Percentiles rank a stretch among this genome's conserved stretches.
Conservation (phyloP, 176 grass and related monocot species). For the Aegilops bicornis region DNA sequence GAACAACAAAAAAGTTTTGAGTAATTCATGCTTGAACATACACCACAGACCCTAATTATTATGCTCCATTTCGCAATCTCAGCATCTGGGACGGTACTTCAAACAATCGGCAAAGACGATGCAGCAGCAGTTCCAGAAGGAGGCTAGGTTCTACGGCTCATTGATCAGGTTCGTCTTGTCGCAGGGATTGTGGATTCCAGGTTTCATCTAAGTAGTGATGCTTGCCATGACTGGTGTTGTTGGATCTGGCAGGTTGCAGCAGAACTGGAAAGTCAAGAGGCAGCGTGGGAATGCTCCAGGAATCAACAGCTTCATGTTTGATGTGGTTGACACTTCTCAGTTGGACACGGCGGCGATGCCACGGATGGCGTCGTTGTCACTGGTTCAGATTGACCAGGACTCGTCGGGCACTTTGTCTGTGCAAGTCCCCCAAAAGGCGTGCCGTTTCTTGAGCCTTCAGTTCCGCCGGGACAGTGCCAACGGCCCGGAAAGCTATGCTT, state of each 20-base stretch:
- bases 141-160: constrained; percentile 79
- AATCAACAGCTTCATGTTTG: constrained; percentile 80
- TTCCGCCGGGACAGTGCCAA: constrained; percentile 54
- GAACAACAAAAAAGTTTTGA: not conserved
- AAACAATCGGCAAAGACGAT: constrained; percentile 83
- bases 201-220: not conserved
- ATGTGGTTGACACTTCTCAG: constrained; percentile 67
- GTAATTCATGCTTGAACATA: not conserved
- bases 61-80: constrained; percentile 6
- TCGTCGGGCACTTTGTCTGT: constrained; percentile 70
- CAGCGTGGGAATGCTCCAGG: constrained; percentile 48
- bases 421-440: constrained; percentile 63
- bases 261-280: constrained; percentile 97
- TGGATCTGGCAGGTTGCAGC: constrained; percentile 66
- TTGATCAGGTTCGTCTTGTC: constrained; percentile 49
- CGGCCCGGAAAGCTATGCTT: constrained; percentile 15
- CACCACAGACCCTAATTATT: constrained; percentile 2
- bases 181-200: constrained; percentile 2
- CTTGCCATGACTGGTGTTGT: not conserved
- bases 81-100: constrained; percentile 88
- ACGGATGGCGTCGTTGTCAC: constrained; percentile 41
- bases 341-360: constrained; percentile 42
- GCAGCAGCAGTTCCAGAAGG: constrained; percentile 79
- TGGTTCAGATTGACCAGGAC: constrained; percentile 68
- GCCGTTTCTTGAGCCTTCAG: constrained; percentile 61